Evolutionary conservation across 2,329 filamentous ascomycete genomes (phyloP), one percentile per base, ranked within the genome.

Genomic region (Fusarium sp.): DNA sequence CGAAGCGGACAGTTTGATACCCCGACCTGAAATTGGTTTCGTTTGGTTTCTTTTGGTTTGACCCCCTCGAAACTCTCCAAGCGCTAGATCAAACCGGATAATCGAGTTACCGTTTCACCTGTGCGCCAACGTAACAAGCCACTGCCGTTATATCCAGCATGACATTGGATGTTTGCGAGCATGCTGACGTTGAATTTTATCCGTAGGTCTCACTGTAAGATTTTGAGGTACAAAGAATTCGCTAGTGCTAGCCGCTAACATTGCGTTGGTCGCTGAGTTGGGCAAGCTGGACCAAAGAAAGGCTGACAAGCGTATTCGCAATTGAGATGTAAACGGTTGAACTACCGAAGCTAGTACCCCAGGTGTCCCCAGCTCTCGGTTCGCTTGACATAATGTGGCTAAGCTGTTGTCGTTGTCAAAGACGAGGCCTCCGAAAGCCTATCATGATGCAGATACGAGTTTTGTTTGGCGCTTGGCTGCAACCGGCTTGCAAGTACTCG

Each of bases 1-100:
- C 46, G 27, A 43, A 39, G 42, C 65, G 59, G 65, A 61, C 39
- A 64, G 65, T 68, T 48, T 68, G 59, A 67, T 61, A 35, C 18
- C 25, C 64, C 64, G 64, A 48, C 39, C 37, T 51, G 45, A 54
- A 27, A 50, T 14, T 43, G 48, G 48, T 42, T 50, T 50, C 48
- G 36, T 50, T 50, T 50, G 18, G 48, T 43, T 36, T 50, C 42
- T 50, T 50, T 37, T 46, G 48, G 40, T 63, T 65, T 64, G 55
- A 39, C 40, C 35, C 41, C 31, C 41, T 35, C 51, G 25, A 51
- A 46, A 53, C 50, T 27, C 31, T 29, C 25, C 29, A 42, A 37
- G 59, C 59, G 59, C 59, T 63, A 57, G 41, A 43, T 63, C 58
- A 63, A 63, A 63, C 59, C 23, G 23, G 49, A n/a, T n/a, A n/a